Percentiles rank a stretch among this genome's conserved stretches.
Conservation (phyloP, 495 filamentous ascomycete genomes). For the Hypoxylon crocopeplum region DNA sequence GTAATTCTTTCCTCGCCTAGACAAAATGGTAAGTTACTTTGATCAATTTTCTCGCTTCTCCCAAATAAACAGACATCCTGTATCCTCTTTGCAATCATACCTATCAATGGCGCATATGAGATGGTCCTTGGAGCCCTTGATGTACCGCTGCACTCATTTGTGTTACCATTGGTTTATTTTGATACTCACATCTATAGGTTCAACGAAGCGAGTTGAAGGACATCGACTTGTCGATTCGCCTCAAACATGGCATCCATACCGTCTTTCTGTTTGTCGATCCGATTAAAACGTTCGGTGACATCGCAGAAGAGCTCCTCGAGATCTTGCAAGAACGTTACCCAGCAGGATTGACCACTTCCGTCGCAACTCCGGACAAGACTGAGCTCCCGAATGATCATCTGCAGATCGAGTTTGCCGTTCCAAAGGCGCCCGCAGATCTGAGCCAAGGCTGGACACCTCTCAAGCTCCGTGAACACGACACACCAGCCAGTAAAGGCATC, state of each 20-base stretch:
- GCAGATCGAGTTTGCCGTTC: slow-evolving; percentile 51
- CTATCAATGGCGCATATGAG: no score
- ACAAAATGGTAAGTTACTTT: slow-evolving; percentile 33
- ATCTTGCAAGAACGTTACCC: slow-evolving; percentile 57
- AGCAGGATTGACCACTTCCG: slow-evolving; percentile 47
- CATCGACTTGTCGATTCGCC: slow-evolving; percentile 68
- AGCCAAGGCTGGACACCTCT: slow-evolving; percentile 51
- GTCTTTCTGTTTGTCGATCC: slow-evolving; percentile 74
- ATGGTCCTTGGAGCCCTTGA: no score
- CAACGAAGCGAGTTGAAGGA: slow-evolving; percentile 39
- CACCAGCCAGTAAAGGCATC: slow-evolving; percentile 47
- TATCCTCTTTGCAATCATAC: no score
- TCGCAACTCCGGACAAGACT: slow-evolving; percentile 26
- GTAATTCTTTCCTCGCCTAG: no score
- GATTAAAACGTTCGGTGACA: slow-evolving; percentile 61
- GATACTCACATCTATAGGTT: slow-evolving; percentile 22
- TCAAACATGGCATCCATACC: slow-evolving; percentile 82
- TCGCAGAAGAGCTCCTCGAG: slow-evolving; percentile 71
- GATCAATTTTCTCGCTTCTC: no score
- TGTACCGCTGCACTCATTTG: no score
- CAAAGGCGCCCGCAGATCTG: slow-evolving; percentile 41
- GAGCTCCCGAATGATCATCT: slow-evolving; percentile 46
- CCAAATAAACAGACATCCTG: no score
- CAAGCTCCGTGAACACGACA: slow-evolving; percentile 42
- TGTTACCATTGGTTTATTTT: not conserved